Evolutionary conservation across 169 alveolate genomes (phyloP), one percentile per base, ranked within the genome.

Genomic region (Toxoplasma gondii): DNA sequence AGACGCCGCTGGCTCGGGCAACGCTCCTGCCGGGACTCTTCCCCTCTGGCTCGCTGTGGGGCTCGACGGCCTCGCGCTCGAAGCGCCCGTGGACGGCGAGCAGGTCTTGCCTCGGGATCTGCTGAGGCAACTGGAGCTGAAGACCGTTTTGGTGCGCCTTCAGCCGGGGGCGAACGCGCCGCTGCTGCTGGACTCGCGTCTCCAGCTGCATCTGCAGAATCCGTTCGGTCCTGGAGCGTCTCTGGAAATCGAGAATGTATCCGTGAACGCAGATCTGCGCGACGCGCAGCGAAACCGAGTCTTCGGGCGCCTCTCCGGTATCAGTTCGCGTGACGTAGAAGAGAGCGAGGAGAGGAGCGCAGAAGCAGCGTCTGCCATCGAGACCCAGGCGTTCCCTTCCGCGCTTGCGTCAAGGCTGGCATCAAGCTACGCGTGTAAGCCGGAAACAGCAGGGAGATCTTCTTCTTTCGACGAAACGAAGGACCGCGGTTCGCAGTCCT

Each of bases 41-140:
- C 90, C 90, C 31, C 64, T 1, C 12, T 82, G 90, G 90, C 64
- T 82, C 31, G 38, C 22, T 0, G 44, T 22, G 17, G 90, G 69
- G 53, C 90, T 82, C 24, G 69, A 29, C 64, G 90, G 41, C 41
- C 29, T 82, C n/a, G 90, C 9, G 34, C 67, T 82, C 41, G 41
- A 41, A 5, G 90, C 90, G 34, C 90, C 90, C 34, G 90, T 82
- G 36, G 90, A 82, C 16, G 90, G 54, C n/a, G 41, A 67, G 31
- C 67, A 41, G 36, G 5, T 82, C 19, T 39, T 82, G n/a, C 36
- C 90, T 10, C 36, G 5, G 16, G 64, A 43, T 36, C 16, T 82
- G 38, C 34, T 82, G 69, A 82, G 39, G 90, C 34, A 39, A 10
- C 54, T 82, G 36, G 41, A 5, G 29, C 27, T 82, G 53, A 82